These are phyloP conservation scores for Hemileia vastatrix DNA, from an alignment of 1,284 basidiomycete genomes.

Conservation along the genomic window DNA sequence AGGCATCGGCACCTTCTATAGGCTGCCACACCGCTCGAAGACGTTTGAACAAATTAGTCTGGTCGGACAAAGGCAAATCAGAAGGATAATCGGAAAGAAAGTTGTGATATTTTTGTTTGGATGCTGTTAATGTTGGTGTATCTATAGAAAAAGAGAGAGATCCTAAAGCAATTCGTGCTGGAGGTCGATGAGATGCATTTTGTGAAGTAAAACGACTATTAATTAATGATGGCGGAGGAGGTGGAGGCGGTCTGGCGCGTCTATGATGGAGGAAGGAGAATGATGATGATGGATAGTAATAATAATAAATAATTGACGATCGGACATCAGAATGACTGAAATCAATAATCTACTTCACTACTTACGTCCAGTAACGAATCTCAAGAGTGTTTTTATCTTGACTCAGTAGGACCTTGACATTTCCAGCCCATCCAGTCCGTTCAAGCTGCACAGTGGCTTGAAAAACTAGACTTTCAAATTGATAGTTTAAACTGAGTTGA, in stretches of 20 bases:
- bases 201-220: too few species aligned
- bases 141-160: constrained; percentile 8
- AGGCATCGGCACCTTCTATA: constrained; percentile 7
- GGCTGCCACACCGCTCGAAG: constrained; percentile 17
- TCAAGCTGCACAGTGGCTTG: constrained; percentile 20
- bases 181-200: too few species aligned
- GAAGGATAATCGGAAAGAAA: constrained; percentile 21
- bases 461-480: constrained; percentile 15
- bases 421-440: constrained; percentile 11
- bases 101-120: background rate
- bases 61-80: background rate
- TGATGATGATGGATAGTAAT: background rate
- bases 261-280: background rate
- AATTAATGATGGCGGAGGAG: constrained; percentile 2
- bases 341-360: background rate
- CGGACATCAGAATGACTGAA: background rate
- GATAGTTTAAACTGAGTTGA: constrained; percentile 20
- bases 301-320: too few species aligned
- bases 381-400: constrained; percentile 9
- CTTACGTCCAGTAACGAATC: constrained; percentile 20
- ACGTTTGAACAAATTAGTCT: background rate
- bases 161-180: constrained; percentile 9
- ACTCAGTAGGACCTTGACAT: constrained; percentile 6
- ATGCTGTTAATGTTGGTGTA: constrained; percentile 3
- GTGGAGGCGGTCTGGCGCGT: constrained; percentile 14